Percentiles rank a stretch among this genome's conserved stretches.
Evolutionary conservation across 2,329 filamentous ascomycete genomes (phyloP).

Genomic region (Fusarium fracticaudum): DNA sequence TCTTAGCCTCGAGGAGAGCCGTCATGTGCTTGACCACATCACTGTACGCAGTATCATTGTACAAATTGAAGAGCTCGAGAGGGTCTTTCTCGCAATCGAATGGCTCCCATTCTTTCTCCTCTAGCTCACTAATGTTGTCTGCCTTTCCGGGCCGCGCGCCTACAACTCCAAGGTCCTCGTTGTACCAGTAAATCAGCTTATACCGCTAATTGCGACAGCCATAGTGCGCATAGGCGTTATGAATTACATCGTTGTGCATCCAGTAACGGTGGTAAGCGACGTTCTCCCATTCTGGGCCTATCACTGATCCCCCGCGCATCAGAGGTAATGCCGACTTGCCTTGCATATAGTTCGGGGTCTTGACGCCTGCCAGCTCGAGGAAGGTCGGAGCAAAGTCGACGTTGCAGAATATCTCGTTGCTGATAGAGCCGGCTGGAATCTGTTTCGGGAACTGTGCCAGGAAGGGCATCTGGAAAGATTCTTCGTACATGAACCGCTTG

Average conservation of each 20-base stretch:
- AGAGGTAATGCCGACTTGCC: slow-evolving; percentile 55
- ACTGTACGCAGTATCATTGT: slow-evolving; percentile 50
- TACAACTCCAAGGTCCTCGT: slow-evolving; percentile 56
- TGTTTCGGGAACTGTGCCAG: slow-evolving; percentile 56
- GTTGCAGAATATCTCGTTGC: slow-evolving; percentile 61
- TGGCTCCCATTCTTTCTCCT: slow-evolving; percentile 61
- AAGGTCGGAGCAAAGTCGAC: slow-evolving; percentile 64
- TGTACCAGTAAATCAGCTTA: slow-evolving; percentile 67
- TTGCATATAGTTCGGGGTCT: slow-evolving; percentile 61
- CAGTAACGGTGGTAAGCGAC: slow-evolving; percentile 65
- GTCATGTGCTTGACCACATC: slow-evolving; percentile 54
- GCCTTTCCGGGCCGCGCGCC: slow-evolving; percentile 51
- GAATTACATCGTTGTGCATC: slow-evolving; percentile 63
- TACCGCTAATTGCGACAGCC: slow-evolving; percentile 61
- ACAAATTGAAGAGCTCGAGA: slow-evolving; percentile 59
- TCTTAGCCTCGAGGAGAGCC: slow-evolving; percentile 56
- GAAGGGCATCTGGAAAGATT: slow-evolving; percentile 66
- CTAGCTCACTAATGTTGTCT: slow-evolving; percentile 27
- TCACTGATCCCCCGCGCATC: slow-evolving; percentile 37
- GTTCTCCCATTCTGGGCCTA: slow-evolving; percentile 58
- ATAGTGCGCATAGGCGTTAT: slow-evolving; percentile 62
- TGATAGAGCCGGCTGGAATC: slow-evolving; percentile 51
- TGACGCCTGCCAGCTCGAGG: slow-evolving; percentile 55
- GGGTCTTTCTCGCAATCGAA: slow-evolving; percentile 63
- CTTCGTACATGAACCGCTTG: slow-evolving; percentile 68